Evolutionary conservation across 371 early-diverging fungal genomes (phyloP).

Genomic region (Mortierella sp.): DNA sequence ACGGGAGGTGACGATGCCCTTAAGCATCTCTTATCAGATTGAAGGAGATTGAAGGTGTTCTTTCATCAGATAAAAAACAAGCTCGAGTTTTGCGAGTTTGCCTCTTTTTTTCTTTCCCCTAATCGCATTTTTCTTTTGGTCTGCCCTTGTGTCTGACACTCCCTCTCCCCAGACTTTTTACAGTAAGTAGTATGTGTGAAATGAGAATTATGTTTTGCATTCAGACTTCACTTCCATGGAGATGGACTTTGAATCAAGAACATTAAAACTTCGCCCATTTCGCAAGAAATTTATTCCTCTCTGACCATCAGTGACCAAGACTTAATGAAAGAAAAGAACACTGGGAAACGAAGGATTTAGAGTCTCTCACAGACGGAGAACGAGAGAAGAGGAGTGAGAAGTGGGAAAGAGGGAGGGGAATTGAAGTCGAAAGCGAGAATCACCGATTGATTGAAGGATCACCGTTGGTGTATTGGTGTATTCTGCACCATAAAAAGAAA

Average conservation of each 20-base stretch:
- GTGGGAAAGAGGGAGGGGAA: background rate
- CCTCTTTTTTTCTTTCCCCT: background rate
- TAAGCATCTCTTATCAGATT: background rate
- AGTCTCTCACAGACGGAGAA: background rate
- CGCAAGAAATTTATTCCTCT: background rate
- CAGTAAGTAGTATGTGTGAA: background rate
- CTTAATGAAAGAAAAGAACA: background rate
- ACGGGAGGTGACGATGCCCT: background rate
- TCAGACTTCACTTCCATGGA: background rate
- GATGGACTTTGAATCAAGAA: background rate
- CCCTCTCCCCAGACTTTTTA: background rate
- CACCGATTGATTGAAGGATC: background rate
- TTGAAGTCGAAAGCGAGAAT: background rate
- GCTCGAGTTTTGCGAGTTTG: background rate
- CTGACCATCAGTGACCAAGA: too few species aligned
- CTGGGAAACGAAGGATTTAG: too few species aligned
- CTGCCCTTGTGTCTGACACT: background rate
- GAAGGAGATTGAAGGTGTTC: background rate
- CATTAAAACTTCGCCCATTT: background rate
- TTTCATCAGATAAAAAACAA: background rate
- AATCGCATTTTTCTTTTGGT: background rate
- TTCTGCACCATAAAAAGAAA: background rate
- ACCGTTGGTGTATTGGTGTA: background rate
- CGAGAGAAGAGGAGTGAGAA: background rate
- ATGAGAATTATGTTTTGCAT: background rate